Conservation (phyloP, 2,329 filamentous ascomycete species). For the Claviceps sp. region DNA sequence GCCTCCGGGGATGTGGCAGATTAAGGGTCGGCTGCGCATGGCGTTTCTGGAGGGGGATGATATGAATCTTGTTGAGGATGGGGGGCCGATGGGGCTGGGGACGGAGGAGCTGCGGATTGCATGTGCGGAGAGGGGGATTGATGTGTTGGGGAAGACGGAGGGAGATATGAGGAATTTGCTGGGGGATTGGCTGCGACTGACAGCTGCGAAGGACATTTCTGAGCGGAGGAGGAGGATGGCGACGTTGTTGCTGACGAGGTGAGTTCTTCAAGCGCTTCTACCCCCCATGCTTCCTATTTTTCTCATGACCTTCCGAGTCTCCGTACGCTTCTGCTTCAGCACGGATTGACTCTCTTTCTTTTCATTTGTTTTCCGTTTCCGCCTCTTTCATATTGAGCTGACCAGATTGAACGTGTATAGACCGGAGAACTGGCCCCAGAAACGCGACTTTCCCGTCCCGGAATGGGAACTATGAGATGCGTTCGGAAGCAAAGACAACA, state of each 20-base stretch:
- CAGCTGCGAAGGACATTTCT: slow-evolving; percentile 21
- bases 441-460: slow-evolving; percentile 27
- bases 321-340: too few relatives aligned
- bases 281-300: not conserved
- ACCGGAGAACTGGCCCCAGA: slow-evolving; percentile 26
- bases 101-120: slow-evolving; percentile 55
- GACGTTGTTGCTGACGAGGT: slow-evolving; percentile 28
- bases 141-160: slow-evolving; percentile 43
- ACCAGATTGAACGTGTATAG: slow-evolving; percentile 11
- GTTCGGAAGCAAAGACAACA: not conserved
- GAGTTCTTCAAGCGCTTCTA: slow-evolving; percentile 8
- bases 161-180: slow-evolving; percentile 35
- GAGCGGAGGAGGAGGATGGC: slow-evolving; percentile 26
- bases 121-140: slow-evolving; percentile 54
- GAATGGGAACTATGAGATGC: slow-evolving; percentile 24
- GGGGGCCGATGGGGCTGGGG: slow-evolving; percentile 42
- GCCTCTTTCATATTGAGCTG: slow-evolving; percentile 4
- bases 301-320: too few relatives aligned
- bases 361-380: not conserved
- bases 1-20: slow-evolving; percentile 37
- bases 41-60: slow-evolving; percentile 60
- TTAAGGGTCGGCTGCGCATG: slow-evolving; percentile 39
- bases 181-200: slow-evolving; percentile 34
- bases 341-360: not conserved
- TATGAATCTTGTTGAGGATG: slow-evolving; percentile 47